These are phyloP conservation scores for Penicillium simplicissimum DNA, from an alignment of 495 filamentous ascomycete species.

Conservation along the genomic window DNA sequence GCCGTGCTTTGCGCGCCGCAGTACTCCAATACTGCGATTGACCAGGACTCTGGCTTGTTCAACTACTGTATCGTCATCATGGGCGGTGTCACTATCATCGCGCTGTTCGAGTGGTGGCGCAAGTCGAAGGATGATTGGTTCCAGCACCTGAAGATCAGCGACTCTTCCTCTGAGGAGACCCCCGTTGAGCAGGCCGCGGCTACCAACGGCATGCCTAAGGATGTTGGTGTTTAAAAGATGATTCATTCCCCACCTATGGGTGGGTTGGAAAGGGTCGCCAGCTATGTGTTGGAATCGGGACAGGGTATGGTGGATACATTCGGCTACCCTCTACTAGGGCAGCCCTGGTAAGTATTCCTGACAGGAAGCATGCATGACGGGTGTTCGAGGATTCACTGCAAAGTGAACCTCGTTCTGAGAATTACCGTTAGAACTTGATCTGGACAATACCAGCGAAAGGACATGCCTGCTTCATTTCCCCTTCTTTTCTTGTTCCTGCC, in stretches of 20 bases:
- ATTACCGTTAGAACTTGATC: slow-evolving; percentile 56
- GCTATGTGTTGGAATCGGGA: neutral
- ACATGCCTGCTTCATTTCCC: slow-evolving; percentile 41
- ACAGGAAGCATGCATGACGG: slow-evolving; percentile 35
- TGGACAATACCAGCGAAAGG: slow-evolving; percentile 57
- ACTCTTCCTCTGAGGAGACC: slow-evolving; percentile 19
- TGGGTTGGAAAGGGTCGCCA: neutral
- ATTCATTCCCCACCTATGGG: neutral
- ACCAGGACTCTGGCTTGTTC: slow-evolving; percentile 31
- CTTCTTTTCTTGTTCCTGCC: slow-evolving; percentile 3
- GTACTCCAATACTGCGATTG: slow-evolving; percentile 30
- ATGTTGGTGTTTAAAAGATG: slow-evolving; percentile 5
- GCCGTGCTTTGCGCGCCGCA: slow-evolving; percentile 37
- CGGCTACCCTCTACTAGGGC: neutral
- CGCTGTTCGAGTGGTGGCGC: slow-evolving; percentile 37
- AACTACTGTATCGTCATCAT: slow-evolving; percentile 43
- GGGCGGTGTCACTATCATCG: slow-evolving; percentile 38
- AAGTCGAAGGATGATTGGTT: slow-evolving; percentile 38
- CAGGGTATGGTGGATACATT: neutral
- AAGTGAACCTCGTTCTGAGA: slow-evolving; percentile 46
- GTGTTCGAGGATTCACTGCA: slow-evolving; percentile 39
- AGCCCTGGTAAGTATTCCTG: slow-evolving; percentile 20
- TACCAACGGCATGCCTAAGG: neutral
- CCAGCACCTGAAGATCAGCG: slow-evolving; percentile 28
- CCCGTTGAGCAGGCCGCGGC: slow-evolving; percentile 7